These are phyloP conservation scores for Rubroshorea leprosula DNA, from an alignment of 345 rosid species.

Conservation along the genomic window DNA sequence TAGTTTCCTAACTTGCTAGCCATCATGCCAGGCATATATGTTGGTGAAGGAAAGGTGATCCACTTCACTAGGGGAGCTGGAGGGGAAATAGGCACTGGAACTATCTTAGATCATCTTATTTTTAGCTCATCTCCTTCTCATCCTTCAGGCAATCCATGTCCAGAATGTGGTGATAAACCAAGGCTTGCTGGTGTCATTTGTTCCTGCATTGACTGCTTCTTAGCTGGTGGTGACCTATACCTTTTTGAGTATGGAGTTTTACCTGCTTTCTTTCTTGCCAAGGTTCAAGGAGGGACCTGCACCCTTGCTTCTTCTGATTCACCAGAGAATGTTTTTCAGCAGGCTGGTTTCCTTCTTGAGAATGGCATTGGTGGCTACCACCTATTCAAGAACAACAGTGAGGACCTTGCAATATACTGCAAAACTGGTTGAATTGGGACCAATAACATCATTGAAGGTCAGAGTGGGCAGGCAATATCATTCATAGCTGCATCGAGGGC, in stretches of 20 bases:
- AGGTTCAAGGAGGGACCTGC: slow-evolving; percentile 77
- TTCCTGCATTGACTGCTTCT: slow-evolving; percentile 75
- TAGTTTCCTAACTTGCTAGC: neutral
- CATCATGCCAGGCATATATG: slow-evolving; percentile 44
- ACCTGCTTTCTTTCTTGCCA: slow-evolving; percentile 37
- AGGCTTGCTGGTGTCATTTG: slow-evolving; percentile 44
- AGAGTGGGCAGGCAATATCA: slow-evolving; percentile 70
- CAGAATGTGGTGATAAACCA: slow-evolving; percentile 44
- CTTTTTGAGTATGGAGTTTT: slow-evolving; percentile 54
- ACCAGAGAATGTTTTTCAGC: slow-evolving; percentile 44
- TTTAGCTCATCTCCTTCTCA: slow-evolving; percentile 42
- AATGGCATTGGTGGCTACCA: slow-evolving; percentile 70
- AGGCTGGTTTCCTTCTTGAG: slow-evolving; percentile 45
- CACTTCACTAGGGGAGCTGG: slow-evolving; percentile 76
- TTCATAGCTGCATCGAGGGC: slow-evolving; percentile 44
- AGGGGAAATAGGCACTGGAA: slow-evolving; percentile 58
- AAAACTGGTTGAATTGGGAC: slow-evolving; percentile 57
- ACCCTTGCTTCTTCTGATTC: slow-evolving; percentile 63
- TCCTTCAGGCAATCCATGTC: slow-evolving; percentile 43
- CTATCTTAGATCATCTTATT: slow-evolving; percentile 48
- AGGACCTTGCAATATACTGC: slow-evolving; percentile 74
- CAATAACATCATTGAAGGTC: slow-evolving; percentile 46
- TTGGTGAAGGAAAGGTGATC: slow-evolving; percentile 60
- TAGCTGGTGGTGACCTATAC: slow-evolving; percentile 50
- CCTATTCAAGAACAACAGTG: slow-evolving; percentile 67